phyloP scores from a whole-genome alignment of 108 stramenopile species.

The Pseudonitzschia delicatissima region DNA sequence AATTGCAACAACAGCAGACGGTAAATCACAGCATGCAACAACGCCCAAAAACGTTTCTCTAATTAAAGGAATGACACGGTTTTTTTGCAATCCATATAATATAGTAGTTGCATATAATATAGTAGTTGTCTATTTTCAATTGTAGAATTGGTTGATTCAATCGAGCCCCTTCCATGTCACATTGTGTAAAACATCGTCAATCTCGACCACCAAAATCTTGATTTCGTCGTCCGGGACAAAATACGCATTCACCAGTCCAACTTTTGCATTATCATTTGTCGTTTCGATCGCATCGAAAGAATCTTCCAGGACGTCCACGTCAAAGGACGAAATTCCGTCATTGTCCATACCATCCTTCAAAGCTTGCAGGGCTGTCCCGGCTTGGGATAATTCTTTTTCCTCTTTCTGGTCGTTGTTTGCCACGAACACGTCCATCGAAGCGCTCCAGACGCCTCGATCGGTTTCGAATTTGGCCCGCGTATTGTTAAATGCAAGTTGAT shows the following conservation, averaged over 20 bases:
- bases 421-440: conserved; percentile 5
- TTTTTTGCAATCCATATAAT: too few relatives aligned
- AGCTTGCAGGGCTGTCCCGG: background rate
- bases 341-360: background rate
- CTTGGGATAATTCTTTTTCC: background rate
- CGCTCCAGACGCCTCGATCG: conserved; percentile 4
- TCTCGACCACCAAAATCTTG: conserved; percentile 3
- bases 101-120: too few relatives aligned
- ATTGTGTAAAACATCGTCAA: background rate
- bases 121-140: too few relatives aligned
- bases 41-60: too few relatives aligned
- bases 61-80: too few relatives aligned
- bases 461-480: conserved; percentile 6
- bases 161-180: conserved; percentile 6
- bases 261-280: background rate
- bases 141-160: too few relatives aligned
- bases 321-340: background rate
- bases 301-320: background rate
- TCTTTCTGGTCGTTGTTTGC: background rate
- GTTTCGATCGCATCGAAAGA: background rate
- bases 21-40: too few relatives aligned
- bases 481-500: background rate
- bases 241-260: conserved; percentile 8
- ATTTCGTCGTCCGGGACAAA: conserved; percentile 5
- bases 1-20: too few relatives aligned